These are phyloP conservation scores for Candolleomyces aberdarensis DNA, from an alignment of 768 basidiomycete genomes.

Conservation along the genomic window DNA sequence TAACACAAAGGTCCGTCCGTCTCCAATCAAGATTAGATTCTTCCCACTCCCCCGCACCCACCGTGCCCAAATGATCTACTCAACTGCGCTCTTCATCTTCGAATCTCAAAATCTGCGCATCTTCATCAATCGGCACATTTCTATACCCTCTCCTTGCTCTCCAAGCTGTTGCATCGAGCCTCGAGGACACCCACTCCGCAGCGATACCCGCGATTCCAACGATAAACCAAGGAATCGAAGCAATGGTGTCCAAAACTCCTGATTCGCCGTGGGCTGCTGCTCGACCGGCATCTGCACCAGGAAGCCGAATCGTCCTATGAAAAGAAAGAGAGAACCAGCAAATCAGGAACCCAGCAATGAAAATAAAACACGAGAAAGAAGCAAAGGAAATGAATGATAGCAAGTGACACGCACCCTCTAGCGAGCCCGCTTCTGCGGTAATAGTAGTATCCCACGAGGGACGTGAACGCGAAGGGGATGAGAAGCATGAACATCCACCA, in stretches of 20 bases:
- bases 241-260: slow-evolving; percentile 65
- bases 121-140: slow-evolving; percentile 79
- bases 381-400: slow-evolving; percentile 12
- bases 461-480: slow-evolving; percentile 76
- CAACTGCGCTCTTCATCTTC: slow-evolving; percentile 63
- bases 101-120: slow-evolving; percentile 82
- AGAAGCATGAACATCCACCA: slow-evolving; percentile 84
- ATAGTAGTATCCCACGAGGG: slow-evolving; percentile 77
- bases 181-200: slow-evolving; percentile 59
- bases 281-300: slow-evolving; percentile 41
- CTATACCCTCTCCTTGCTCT: slow-evolving; percentile 65
- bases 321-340: slow-evolving; percentile 10
- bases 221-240: slow-evolving; percentile 88
- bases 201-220: slow-evolving; percentile 75
- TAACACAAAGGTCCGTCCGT: background rate
- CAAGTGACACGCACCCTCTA: slow-evolving; percentile 55
- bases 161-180: slow-evolving; percentile 40
- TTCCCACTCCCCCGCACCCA: background rate
- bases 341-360: background rate
- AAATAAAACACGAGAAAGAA: slow-evolving; percentile 1
- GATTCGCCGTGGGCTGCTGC: slow-evolving; percentile 27
- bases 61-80: background rate
- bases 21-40: slow-evolving; percentile 1
- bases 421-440: slow-evolving; percentile 69
- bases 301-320: slow-evolving; percentile 72